A percentile compares a stretch with the other conserved stretches of the same genome.
These are phyloP conservation scores for Paspalum vaginatum DNA, from an alignment of 176 grass and related monocot species.

Conservation along the genomic window DNA sequence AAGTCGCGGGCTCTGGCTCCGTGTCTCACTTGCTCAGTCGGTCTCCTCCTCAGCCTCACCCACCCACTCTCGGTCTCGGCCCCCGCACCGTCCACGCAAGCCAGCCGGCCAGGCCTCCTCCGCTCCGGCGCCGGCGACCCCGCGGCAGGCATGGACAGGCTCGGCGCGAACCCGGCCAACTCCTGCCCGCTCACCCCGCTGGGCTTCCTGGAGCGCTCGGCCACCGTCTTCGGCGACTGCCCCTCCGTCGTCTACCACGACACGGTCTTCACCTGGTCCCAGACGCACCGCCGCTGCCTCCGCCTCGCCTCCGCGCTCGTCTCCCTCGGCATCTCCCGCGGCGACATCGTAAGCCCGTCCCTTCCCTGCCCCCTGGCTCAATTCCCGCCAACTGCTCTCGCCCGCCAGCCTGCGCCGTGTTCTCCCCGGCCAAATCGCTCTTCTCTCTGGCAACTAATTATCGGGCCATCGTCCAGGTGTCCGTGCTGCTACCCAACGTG, in stretches of 20 bases:
- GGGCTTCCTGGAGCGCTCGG: slow-evolving; percentile 64
- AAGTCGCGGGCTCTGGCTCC: background rate
- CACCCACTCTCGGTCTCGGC: background rate
- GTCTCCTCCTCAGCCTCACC: background rate
- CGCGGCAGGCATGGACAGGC: background rate
- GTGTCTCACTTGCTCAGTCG: background rate
- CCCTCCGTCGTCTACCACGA: slow-evolving; percentile 70
- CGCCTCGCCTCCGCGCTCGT: slow-evolving; percentile 83
- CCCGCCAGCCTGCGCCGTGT: too few relatives aligned
- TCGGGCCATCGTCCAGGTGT: slow-evolving; percentile 47
- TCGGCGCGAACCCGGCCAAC: slow-evolving; percentile 53
- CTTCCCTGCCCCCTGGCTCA: background rate
- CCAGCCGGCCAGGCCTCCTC: background rate
- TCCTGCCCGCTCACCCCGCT: slow-evolving; percentile 65
- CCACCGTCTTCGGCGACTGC: slow-evolving; percentile 60
- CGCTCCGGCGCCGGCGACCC: background rate
- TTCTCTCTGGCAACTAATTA: too few relatives aligned
- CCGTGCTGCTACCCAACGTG: slow-evolving; percentile 72
- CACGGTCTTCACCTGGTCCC: slow-evolving; percentile 73
- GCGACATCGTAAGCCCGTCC: slow-evolving; percentile 57
- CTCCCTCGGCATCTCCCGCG: slow-evolving; percentile 68
- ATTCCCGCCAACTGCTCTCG: background rate
- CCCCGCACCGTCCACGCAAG: background rate
- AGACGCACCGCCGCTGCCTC: slow-evolving; percentile 72
- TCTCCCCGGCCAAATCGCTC: too few relatives aligned